Evolutionary conservation across 768 basidiomycete genomes (phyloP).

Genomic region (Auriscalpium vulgare): DNA sequence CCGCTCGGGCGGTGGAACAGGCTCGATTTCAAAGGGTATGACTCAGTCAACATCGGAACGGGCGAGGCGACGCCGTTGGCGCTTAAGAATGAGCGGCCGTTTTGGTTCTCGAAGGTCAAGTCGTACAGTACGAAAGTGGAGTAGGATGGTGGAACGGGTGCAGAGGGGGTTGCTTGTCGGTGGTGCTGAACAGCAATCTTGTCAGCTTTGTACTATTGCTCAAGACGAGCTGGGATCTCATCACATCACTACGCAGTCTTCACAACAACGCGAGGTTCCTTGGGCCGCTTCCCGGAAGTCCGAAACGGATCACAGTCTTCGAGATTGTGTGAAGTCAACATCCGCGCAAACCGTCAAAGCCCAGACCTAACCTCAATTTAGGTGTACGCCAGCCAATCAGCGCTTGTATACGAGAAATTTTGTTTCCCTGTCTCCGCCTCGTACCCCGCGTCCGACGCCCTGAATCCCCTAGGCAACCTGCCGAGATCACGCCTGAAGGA

Average conservation of each 20-base stretch:
- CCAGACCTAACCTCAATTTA: background rate
- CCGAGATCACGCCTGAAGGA: background rate
- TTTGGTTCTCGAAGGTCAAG: constrained; percentile 88
- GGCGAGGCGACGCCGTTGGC: constrained; percentile 65
- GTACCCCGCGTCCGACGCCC: constrained; percentile 7
- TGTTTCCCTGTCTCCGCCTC: background rate
- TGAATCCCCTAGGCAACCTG: constrained; percentile 7
- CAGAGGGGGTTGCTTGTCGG: too few species aligned
- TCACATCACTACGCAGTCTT: too few species aligned
- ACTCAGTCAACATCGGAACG: constrained; percentile 66
- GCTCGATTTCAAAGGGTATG: constrained; percentile 65
- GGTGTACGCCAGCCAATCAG: constrained; percentile 1
- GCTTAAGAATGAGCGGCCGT: constrained; percentile 81
- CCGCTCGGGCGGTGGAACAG: constrained; percentile 84
- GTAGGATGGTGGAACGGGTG: background rate
- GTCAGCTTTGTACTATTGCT: too few species aligned
- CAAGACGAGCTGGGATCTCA: too few species aligned
- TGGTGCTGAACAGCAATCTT: too few species aligned
- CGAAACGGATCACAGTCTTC: background rate
- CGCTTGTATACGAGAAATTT: background rate
- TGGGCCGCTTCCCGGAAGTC: background rate
- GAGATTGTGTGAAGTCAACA: background rate
- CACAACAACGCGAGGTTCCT: too few species aligned
- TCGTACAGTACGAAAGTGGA: constrained; percentile 37
- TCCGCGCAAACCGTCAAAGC: background rate